phyloP scores from a whole-genome alignment of 768 basidiomycete genomes.

The Coprinellus micaceus region DNA sequence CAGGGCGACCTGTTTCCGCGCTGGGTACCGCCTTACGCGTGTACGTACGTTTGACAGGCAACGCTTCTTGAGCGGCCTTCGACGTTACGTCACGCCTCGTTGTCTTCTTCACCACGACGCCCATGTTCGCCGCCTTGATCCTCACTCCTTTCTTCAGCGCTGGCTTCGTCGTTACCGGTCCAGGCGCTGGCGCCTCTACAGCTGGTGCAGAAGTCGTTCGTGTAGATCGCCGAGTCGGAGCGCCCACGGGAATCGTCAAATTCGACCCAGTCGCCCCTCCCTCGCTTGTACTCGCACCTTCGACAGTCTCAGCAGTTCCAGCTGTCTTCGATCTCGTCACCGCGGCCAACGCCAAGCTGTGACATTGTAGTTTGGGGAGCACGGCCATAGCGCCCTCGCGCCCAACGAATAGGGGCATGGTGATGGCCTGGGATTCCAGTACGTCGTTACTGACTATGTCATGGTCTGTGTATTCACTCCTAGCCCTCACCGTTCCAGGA shows the following conservation, averaged over 20 bases:
- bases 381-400: background rate
- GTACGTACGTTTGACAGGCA: background rate
- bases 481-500: constrained; percentile 2
- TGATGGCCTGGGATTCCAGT: background rate
- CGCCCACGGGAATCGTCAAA: too few species aligned
- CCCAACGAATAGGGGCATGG: background rate
- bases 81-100: background rate
- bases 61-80: background rate
- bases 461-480: constrained; percentile 3
- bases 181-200: background rate
- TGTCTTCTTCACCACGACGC: background rate
- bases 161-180: background rate
- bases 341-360: background rate
- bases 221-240: too few species aligned
- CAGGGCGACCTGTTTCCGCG: constrained; percentile 13
- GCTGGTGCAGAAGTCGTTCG: too few species aligned
- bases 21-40: background rate
- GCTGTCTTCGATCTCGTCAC: background rate
- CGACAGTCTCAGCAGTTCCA: background rate
- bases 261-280: too few species aligned
- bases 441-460: constrained; percentile 1
- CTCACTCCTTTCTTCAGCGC: background rate
- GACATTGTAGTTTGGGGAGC: background rate
- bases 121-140: background rate
- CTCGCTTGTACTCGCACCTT: too few species aligned